Evolutionary conservation across 2,329 filamentous ascomycete genomes (phyloP).

Genomic region (Aspergillus tubingensis): DNA sequence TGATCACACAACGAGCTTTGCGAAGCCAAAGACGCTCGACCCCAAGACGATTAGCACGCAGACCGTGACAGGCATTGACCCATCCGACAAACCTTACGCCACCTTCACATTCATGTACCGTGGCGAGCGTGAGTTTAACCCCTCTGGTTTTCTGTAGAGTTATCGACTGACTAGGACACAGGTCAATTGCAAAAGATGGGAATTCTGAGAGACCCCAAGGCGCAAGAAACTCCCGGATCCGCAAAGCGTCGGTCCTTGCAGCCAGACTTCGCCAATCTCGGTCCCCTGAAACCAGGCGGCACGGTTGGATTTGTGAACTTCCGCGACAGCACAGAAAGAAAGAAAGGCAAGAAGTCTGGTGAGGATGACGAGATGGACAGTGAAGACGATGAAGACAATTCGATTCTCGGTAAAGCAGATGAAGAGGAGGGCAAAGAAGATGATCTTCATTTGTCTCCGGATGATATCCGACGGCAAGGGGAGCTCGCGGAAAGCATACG

Average conservation of each 20-base stretch:
- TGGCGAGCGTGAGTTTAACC: constrained; percentile 73
- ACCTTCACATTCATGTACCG: constrained; percentile 98
- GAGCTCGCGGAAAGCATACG: constrained; percentile 65
- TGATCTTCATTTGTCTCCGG: constrained; percentile 56
- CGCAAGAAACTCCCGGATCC: constrained; percentile 58
- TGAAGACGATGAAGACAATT: constrained; percentile 69
- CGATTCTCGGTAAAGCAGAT: constrained; percentile 65
- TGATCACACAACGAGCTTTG: constrained; percentile 96
- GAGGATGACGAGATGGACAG: constrained; percentile 70
- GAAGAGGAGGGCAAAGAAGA: constrained; percentile 54
- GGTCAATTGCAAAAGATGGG: constrained; percentile 97
- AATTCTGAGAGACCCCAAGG: constrained; percentile 71
- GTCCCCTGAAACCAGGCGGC: constrained; percentile 80
- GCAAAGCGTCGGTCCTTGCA: constrained; percentile 80
- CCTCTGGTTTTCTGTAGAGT: background rate
- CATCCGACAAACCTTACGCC: constrained; percentile 92
- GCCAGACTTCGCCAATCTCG: constrained; percentile 81
- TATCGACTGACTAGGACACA: constrained; percentile 37
- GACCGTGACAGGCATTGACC: constrained; percentile 97
- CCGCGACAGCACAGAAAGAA: constrained; percentile 66
- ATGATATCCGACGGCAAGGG: constrained; percentile 61
- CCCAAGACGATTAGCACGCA: constrained; percentile 98
- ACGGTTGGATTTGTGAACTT: constrained; percentile 90
- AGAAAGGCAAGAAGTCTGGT: constrained; percentile 59
- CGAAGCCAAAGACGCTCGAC: constrained; percentile 92